phyloP scores from a whole-genome alignment of 805 yeast species.

The Candida dendrica region DNA sequence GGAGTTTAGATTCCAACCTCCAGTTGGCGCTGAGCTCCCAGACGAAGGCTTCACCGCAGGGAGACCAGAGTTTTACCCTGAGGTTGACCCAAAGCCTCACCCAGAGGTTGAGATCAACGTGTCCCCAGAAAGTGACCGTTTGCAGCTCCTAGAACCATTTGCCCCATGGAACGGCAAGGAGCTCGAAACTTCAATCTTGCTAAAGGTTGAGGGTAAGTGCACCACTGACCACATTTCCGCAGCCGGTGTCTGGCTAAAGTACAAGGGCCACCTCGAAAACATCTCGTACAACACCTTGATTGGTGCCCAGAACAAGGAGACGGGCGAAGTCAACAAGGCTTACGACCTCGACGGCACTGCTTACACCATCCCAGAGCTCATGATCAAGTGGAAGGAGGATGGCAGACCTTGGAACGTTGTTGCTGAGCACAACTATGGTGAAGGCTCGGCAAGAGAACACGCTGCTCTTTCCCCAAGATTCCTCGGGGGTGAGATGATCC shows the following conservation, averaged over 20 bases:
- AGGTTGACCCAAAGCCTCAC: conserved; percentile 55
- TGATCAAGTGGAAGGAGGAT: conserved; percentile 92
- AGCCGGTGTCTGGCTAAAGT: conserved; percentile 98
- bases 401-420: conserved; percentile 86
- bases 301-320: conserved; percentile 95
- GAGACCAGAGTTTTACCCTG: conserved; percentile 70
- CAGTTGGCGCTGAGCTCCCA: conserved; percentile 83
- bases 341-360: conserved; percentile 77
- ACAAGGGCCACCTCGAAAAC: conserved; percentile 95
- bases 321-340: conserved; percentile 90
- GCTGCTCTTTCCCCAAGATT: conserved; percentile 95
- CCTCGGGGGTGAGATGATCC: conserved; percentile 82
- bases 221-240: conserved; percentile 98
- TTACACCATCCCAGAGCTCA: conserved; percentile 86
- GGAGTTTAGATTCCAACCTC: conserved; percentile 71
- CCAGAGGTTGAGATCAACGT: conserved; percentile 56
- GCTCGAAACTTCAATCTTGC: conserved; percentile 61
- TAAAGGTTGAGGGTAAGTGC: conserved; percentile 96
- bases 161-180: conserved; percentile 83
- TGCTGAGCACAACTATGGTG: conserved; percentile 98
- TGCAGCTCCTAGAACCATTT: conserved; percentile 87
- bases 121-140: conserved; percentile 85
- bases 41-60: conserved; percentile 69
- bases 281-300: conserved; percentile 91
- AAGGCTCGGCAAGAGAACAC: conserved; percentile 98